Percentiles rank a stretch among this genome's conserved stretches.
phyloP scores from a whole-genome alignment of 768 basidiomycete genomes.

The Fomitopsis pulvina region DNA sequence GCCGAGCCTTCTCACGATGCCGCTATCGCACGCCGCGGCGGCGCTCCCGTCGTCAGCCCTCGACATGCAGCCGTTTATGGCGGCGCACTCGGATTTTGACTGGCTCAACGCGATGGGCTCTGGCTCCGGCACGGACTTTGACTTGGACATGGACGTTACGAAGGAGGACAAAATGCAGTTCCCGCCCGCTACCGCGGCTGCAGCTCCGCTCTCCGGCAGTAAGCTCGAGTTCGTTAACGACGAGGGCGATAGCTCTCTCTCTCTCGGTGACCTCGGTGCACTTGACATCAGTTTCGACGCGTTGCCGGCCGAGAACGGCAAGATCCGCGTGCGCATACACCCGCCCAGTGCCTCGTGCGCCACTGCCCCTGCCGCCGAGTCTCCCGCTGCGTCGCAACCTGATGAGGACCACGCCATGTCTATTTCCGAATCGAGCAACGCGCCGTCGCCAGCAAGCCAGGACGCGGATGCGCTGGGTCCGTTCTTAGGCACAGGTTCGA shows the following conservation, averaged over 20 bases:
- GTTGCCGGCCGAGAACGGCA: conserved; percentile 55
- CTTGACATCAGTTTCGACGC: conserved; percentile 73
- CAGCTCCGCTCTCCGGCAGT: conserved; percentile 22
- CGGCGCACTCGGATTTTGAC: conserved; percentile 21
- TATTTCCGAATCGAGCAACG: neutral
- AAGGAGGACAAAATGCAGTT: conserved; percentile 31
- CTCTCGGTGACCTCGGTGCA: conserved; percentile 32
- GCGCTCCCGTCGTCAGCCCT: conserved; percentile 35
- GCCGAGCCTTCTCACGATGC: conserved; percentile 51
- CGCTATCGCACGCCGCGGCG: conserved; percentile 31
- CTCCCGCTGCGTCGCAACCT: conserved; percentile 3
- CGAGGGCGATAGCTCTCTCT: conserved; percentile 42
- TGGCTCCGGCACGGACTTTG: conserved; percentile 31
- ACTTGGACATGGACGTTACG: conserved; percentile 42
- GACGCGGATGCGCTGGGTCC: conserved; percentile 35
- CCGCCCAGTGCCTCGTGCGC: conserved; percentile 37
- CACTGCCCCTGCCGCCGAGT: conserved; percentile 23
- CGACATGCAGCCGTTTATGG: conserved; percentile 27
- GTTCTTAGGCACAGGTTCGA: conserved; percentile 49
- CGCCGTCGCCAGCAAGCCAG: neutral
- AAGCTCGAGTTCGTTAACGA: conserved; percentile 56
- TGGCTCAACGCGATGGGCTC: conserved; percentile 20
- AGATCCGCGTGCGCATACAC: conserved; percentile 69
- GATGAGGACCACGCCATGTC: conserved; percentile 1
- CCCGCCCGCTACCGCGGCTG: conserved; percentile 26